Percentiles rank a stretch among this genome's conserved stretches.
phyloP scores from a whole-genome alignment of 129 eudicot species.

The Pseudognaphalium luteoalbum region DNA sequence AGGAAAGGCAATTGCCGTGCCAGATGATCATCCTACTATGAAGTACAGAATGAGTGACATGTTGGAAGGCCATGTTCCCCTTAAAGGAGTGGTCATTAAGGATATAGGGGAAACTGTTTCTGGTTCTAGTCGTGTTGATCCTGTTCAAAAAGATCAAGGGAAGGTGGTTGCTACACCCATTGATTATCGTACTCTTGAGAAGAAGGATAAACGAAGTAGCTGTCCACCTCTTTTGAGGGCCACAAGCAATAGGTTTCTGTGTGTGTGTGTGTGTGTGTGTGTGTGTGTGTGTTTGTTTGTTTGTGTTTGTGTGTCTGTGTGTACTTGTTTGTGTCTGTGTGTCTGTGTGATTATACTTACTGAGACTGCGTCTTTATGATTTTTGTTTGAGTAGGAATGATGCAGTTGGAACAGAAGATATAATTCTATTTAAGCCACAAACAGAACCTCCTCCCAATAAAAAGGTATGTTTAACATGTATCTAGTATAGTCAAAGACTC shows the following conservation, averaged over 20 bases:
- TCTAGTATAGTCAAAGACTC: background rate
- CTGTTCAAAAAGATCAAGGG: slow-evolving; percentile 29
- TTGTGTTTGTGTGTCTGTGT: background rate
- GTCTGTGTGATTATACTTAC: background rate
- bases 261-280: background rate
- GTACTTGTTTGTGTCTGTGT: background rate
- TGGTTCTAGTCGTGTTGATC: slow-evolving; percentile 20
- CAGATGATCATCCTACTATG: slow-evolving; percentile 23
- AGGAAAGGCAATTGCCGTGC: slow-evolving; percentile 31
- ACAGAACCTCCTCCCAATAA: slow-evolving; percentile 53
- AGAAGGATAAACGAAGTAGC: slow-evolving; percentile 31
- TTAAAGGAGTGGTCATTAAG: slow-evolving; percentile 18
- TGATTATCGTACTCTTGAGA: slow-evolving; percentile 15
- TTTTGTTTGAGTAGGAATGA: slow-evolving; percentile 36
- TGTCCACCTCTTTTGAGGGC: slow-evolving; percentile 34
- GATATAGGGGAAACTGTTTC: slow-evolving; percentile 12
- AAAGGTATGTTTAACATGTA: slow-evolving; percentile 50
- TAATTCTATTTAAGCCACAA: slow-evolving; percentile 29
- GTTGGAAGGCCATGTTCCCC: slow-evolving; percentile 18
- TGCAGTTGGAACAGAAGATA: slow-evolving; percentile 31
- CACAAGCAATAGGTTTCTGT: background rate
- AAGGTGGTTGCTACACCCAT: slow-evolving; percentile 8
- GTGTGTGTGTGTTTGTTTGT: too few relatives aligned
- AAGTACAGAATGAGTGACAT: slow-evolving; percentile 11
- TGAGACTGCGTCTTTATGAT: slow-evolving; percentile 5